Conservation (phyloP, 2,329 filamentous ascomycete species). For the Aspergillus aculeatinus region DNA sequence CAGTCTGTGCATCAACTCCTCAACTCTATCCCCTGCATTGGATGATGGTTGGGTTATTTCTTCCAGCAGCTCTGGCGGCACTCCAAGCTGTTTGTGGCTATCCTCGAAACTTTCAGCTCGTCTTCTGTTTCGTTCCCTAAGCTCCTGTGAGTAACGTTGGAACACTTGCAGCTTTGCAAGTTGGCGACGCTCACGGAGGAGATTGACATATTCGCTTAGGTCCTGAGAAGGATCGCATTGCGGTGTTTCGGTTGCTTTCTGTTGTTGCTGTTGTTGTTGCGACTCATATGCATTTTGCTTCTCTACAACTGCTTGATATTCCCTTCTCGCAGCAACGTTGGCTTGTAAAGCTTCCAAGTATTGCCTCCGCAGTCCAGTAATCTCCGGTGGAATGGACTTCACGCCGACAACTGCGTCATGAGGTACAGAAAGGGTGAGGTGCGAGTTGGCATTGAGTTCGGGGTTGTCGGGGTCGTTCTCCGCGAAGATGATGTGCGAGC, state of each 20-base stretch:
- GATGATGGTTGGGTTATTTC: constrained; percentile 11
- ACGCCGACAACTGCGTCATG: constrained; percentile 33
- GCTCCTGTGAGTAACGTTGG: constrained; percentile 45
- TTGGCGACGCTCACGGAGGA: constrained; percentile 49
- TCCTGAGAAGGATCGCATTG: constrained; percentile 25
- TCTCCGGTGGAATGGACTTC: constrained; percentile 38
- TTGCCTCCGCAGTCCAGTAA: constrained; percentile 44
- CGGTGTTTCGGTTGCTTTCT: constrained; percentile 15
- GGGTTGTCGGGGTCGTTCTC: constrained; percentile 27
- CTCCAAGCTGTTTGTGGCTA: constrained; percentile 13
- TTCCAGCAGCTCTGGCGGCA: constrained; percentile 19
- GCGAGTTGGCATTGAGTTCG: constrained; percentile 26
- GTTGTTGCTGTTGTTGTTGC: constrained; percentile 23
- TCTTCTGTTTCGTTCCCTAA: constrained; percentile 31
- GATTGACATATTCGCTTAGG: constrained; percentile 42
- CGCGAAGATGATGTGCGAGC: constrained; percentile 35
- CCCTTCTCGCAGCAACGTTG: constrained; percentile 41
- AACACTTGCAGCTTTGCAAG: constrained; percentile 49
- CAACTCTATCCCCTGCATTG: constrained; percentile 23
- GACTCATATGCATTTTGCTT: constrained; percentile 30
- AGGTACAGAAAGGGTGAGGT: constrained; percentile 38
- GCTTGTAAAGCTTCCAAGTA: constrained; percentile 49
- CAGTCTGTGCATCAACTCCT: constrained; percentile 38
- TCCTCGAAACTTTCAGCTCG: constrained; percentile 24
- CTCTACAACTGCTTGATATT: constrained; percentile 37